phyloP scores from a whole-genome alignment of 129 eudicot species.

The Chrysanthemum lavandulifolium region DNA sequence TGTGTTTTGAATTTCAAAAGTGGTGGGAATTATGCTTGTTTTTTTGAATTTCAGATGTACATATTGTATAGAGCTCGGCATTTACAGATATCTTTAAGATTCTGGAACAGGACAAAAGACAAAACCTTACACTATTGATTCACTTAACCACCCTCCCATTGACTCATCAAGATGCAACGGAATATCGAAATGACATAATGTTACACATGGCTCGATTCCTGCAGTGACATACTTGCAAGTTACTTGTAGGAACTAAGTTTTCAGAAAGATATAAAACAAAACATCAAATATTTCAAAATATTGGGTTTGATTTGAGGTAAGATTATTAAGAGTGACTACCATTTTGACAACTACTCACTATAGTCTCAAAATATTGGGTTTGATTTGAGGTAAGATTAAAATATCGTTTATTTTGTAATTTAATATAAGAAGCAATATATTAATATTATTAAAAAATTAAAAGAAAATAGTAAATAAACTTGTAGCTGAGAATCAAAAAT shows the following conservation, averaged over 20 bases:
- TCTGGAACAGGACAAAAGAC: constrained; percentile 9
- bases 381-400: too few relatives aligned
- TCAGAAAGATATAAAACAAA: constrained; percentile 5
- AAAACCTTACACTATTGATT: constrained; percentile 62
- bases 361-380: too few relatives aligned
- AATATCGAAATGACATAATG: constrained; percentile 84
- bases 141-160: constrained; percentile 68
- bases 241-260: constrained; percentile 13
- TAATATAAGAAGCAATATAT: too few relatives aligned
- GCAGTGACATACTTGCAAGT: constrained; percentile 26
- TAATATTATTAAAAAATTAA: too few relatives aligned
- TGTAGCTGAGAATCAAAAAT: too few relatives aligned
- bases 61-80: background rate
- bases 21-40: too few relatives aligned
- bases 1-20: too few relatives aligned
- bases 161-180: constrained; percentile 64
- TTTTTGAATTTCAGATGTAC: background rate
- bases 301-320: too few relatives aligned
- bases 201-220: constrained; percentile 73
- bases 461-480: too few relatives aligned
- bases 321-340: too few relatives aligned
- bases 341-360: too few relatives aligned
- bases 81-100: constrained; percentile 1
- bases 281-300: background rate
- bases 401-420: too few relatives aligned